These are phyloP conservation scores for Dactylellina parvicollis DNA, from an alignment of 2,329 filamentous ascomycete genomes.

Conservation along the genomic window DNA sequence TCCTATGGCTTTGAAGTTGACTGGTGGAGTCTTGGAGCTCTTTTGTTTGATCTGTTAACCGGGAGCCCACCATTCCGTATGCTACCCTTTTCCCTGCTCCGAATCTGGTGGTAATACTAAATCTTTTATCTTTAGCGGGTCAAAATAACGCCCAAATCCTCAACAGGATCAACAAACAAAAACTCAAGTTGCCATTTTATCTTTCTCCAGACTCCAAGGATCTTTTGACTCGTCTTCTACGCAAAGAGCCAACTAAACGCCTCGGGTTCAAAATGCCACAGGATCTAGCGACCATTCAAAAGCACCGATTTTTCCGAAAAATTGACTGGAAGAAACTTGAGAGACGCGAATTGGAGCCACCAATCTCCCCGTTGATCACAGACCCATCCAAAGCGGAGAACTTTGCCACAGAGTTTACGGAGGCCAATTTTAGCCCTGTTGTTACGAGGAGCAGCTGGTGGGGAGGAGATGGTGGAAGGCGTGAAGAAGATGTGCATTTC, in stretches of 20 bases:
- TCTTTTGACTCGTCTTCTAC: conserved; percentile 84
- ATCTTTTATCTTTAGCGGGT: conserved; percentile 66
- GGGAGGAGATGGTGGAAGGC: conserved; percentile 63
- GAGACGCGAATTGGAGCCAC: conserved; percentile 81
- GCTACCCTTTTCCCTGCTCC: neutral
- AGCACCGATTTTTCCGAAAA: conserved; percentile 94
- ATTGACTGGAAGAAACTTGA: conserved; percentile 93
- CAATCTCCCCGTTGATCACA: conserved; percentile 92
- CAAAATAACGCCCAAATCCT: conserved; percentile 94
- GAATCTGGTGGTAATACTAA: conserved; percentile 1
- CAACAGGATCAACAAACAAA: conserved; percentile 94
- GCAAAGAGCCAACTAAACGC: conserved; percentile 91
- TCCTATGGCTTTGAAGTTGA: conserved; percentile 92
- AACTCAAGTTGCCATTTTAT: conserved; percentile 88
- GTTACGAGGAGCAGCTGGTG: conserved; percentile 62
- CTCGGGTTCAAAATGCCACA: conserved; percentile 88
- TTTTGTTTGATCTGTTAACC: conserved; percentile 91
- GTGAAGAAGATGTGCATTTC: conserved; percentile 64
- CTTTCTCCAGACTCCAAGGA: conserved; percentile 92
- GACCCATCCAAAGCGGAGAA: conserved; percentile 97
- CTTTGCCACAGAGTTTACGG: conserved; percentile 91
- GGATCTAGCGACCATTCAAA: conserved; percentile 85
- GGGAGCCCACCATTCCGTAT: conserved; percentile 82
- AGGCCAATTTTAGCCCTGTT: conserved; percentile 80
- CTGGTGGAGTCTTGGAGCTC: conserved; percentile 97